phyloP scores from a whole-genome alignment of 176 grass and related monocot genomes.

The Hordeum vulgare region MorexV3_pseudomolecules_assembly NC_058519.1:34410225-34410724 shows the following conservation, averaged over 20 bases:
- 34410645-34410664: background rate
- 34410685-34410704: background rate
- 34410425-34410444: background rate
- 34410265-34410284: background rate
- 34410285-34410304: background rate
- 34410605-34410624: background rate
- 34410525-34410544: background rate
- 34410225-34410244: no score
- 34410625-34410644: background rate
- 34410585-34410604: no score
- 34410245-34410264: no score
- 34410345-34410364: background rate
- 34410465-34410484: background rate
- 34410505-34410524: background rate
- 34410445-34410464: background rate
- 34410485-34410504: background rate
- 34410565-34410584: background rate
- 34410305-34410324: background rate
- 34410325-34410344: background rate
- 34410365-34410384: background rate
- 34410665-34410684: background rate
- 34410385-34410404: background rate
- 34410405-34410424: background rate
- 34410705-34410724: background rate
- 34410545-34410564: background rate